Base-by-base conservation (phyloP, 805 yeast genomes). In the Pichia californica region DNA sequence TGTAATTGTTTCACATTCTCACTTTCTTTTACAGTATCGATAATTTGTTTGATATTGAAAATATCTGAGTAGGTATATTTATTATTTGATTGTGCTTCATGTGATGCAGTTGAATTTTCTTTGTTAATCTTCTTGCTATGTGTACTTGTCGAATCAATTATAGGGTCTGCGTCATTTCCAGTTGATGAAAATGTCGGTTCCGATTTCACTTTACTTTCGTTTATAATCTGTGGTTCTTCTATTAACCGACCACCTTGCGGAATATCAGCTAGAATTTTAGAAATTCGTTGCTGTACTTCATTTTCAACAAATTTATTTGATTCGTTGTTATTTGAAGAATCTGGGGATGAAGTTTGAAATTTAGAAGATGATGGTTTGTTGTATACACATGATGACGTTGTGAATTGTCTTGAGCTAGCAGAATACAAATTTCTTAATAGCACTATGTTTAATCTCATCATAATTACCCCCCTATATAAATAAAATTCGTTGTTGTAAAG, bases 1-100 rank as follows among this genome's bases (percentile, higher is more conserved):
- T 63, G 64, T 32, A 64, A 52, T 18, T 53, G 50, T 31, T 57
- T 57, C 41, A 62, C 62, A 36, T 63, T 63, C 27, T 61, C 65
- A 41, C 65, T 61, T 31, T 56, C 56, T 5, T 55, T 53, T 15
- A 64, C 55, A 2, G 59, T 46, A 34, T 56, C 55, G 23, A 64
- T 36, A 15, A 55, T 40, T 31, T 48, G 52, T 18, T 48, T 45
- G 18, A 48, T 45, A 29, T 48, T 45, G 36, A 48, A 48, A 4
- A 47, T 42, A 21, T 45, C 43, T 21, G 30, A 15, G 18, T 37
- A 37, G 3, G 27, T 28, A 21, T 11, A 28, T n/a, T n/a, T n/a
- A n/a, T n/a, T n/a, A n/a, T n/a, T n/a, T n/a, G n/a, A n/a, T n/a
- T n/a, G n/a, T n/a, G n/a, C n/a, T n/a, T n/a, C n/a, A n/a, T n/a